Conservation (phyloP, 2,329 filamentous ascomycete genomes). For the Lojkania enalia region DNA sequence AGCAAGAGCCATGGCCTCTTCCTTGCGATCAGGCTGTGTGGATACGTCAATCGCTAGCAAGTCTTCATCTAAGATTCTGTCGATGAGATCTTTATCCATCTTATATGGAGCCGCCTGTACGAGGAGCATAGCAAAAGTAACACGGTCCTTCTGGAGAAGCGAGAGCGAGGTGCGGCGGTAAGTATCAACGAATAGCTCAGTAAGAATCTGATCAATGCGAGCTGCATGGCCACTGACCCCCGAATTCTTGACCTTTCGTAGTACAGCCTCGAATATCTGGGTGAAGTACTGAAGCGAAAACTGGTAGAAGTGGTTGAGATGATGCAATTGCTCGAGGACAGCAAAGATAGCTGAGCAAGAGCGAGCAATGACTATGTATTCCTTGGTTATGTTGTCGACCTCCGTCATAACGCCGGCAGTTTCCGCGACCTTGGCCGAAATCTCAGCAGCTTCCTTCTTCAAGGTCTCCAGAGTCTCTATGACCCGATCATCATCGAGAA, state of each 20-base stretch:
- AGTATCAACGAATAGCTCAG: conserved; percentile 85
- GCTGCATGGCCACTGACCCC: conserved; percentile 73
- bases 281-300: conserved; percentile 98
- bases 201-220: conserved; percentile 87
- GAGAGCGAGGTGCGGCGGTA: conserved; percentile 94
- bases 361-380: conserved; percentile 90
- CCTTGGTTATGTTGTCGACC: conserved; percentile 91
- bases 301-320: conserved; percentile 99
- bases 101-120: conserved; percentile 94
- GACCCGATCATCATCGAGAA: conserved; percentile 96
- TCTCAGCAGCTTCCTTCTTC: conserved; percentile 96
- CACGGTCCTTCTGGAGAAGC: conserved; percentile 87
- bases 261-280: conserved; percentile 92
- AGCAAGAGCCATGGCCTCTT: conserved; percentile 70
- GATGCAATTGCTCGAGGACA: conserved; percentile 93
- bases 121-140: conserved; percentile 92
- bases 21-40: conserved; percentile 63
- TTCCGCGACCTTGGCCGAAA: conserved; percentile 92
- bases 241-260: conserved; percentile 77
- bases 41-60: conserved; percentile 79
- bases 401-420: conserved; percentile 98
- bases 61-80: conserved; percentile 78
- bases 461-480: conserved; percentile 97
- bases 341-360: conserved; percentile 98
- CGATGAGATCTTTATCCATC: conserved; percentile 89